Percentiles rank a stretch among this genome's conserved stretches.
These are phyloP conservation scores for Amanita rimosa DNA, from an alignment of 768 basidiomycete genomes.

Conservation along the genomic window DNA sequence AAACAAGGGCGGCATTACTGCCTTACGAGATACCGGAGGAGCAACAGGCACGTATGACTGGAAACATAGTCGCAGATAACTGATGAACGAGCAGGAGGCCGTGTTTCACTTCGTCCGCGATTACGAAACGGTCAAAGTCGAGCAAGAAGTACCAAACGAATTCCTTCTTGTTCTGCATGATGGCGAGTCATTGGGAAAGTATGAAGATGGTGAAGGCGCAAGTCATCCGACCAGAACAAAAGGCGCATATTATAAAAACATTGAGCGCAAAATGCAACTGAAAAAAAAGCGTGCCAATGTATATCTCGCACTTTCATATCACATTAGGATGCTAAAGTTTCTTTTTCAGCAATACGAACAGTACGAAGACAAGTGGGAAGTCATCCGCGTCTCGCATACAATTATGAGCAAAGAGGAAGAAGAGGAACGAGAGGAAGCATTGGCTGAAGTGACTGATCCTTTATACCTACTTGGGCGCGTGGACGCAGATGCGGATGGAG, in stretches of 20 bases:
- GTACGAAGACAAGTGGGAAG: constrained; percentile 74
- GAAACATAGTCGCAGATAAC: not conserved
- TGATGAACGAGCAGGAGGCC: constrained; percentile 35
- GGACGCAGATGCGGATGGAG: constrained; percentile 59
- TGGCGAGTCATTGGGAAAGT: constrained; percentile 27
- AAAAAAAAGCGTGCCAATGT: constrained; percentile 81
- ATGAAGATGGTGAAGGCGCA: constrained; percentile 24
- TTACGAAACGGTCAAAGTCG: constrained; percentile 80
- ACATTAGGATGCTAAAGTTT: not conserved
- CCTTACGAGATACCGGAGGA: constrained; percentile 40
- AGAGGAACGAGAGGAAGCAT: constrained; percentile 66
- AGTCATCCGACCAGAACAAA: constrained; percentile 25
- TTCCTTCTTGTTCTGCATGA: constrained; percentile 69
- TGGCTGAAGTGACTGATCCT: constrained; percentile 70
- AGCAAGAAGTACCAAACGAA: constrained; percentile 80
- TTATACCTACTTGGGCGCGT: constrained; percentile 41
- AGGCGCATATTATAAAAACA: constrained; percentile 84
- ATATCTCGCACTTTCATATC: constrained; percentile 14
- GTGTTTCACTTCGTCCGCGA: constrained; percentile 72
- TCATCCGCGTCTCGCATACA: constrained; percentile 62
- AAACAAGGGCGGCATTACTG: constrained; percentile 29
- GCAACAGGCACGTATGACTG: constrained; percentile 33
- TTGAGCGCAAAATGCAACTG: constrained; percentile 78
- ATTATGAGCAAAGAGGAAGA: constrained; percentile 66
- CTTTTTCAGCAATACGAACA: constrained; percentile 48